Evolutionary conservation across 2,329 filamentous ascomycete species (phyloP).

Genomic region (Coleophoma crateriformis): DNA sequence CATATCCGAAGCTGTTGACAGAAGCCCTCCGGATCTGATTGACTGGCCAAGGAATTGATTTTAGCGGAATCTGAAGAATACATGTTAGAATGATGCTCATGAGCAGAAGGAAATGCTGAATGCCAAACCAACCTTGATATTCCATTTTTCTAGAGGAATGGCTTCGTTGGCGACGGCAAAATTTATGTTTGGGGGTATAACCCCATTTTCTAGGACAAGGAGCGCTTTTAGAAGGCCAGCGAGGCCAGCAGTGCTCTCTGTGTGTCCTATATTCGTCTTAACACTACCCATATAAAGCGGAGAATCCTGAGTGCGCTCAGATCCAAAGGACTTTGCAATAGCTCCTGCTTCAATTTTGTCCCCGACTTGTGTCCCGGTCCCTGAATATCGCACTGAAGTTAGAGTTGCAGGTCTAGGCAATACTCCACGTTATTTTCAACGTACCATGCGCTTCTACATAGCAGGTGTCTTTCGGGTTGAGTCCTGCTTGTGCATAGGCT

Average conservation of each 20-base stretch:
- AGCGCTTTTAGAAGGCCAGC: conserved; percentile 4
- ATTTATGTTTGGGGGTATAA: conserved; percentile 17
- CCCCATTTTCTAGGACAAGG: conserved; percentile 19
- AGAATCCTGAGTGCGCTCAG: neutral
- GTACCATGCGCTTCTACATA: conserved; percentile 7
- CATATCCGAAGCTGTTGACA: conserved; percentile 14
- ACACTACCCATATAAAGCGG: conserved; percentile 3
- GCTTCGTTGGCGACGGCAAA: conserved; percentile 8
- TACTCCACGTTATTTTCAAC: neutral
- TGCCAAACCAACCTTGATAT: conserved; percentile 14
- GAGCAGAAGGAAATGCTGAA: too few relatives aligned
- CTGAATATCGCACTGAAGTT: neutral
- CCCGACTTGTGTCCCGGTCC: conserved; percentile 3
- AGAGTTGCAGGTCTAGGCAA: neutral
- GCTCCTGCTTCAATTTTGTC: conserved; percentile 4
- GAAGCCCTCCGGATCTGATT: conserved; percentile 2
- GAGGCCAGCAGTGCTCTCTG: conserved; percentile 6
- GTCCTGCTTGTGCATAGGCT: conserved; percentile 1
- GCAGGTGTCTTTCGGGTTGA: neutral
- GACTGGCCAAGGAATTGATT: neutral
- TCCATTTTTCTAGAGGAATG: conserved; percentile 21
- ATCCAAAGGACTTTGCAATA: neutral
- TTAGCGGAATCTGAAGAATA: conserved; percentile 3
- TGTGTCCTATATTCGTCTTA: conserved; percentile 16
- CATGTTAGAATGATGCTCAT: too few relatives aligned